These are phyloP conservation scores for Plenodomus lindquistii DNA, from an alignment of 2,329 filamentous ascomycete species.

Conservation along the genomic window DNA sequence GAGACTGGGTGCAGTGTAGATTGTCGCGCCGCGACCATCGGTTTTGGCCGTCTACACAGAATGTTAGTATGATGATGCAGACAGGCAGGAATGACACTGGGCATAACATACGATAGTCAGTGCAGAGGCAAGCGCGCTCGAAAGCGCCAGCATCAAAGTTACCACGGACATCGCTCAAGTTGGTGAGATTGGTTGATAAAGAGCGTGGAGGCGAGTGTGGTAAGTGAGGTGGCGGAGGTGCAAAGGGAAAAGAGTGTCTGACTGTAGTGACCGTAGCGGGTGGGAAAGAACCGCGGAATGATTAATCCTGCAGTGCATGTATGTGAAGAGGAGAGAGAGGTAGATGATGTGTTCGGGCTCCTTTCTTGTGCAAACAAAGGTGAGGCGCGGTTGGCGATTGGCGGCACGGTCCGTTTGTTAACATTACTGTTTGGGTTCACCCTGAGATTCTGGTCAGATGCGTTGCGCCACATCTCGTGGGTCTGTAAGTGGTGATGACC, in stretches of 20 bases:
- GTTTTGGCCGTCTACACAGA: neutral
- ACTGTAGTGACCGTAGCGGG: too few species aligned
- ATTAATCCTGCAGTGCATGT: too few species aligned
- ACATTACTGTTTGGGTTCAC: neutral
- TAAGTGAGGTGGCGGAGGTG: neutral
- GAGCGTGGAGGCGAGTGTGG: neutral
- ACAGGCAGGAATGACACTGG: neutral
- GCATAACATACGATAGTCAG: neutral
- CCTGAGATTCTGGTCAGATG: too few species aligned
- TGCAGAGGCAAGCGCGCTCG: neutral
- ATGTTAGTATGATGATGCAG: neutral
- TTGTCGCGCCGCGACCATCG: constrained; percentile 15
- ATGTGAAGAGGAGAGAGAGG: too few species aligned
- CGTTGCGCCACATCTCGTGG: neutral
- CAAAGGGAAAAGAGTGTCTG: neutral
- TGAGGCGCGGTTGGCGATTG: neutral
- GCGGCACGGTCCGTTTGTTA: neutral
- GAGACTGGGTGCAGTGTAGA: constrained; percentile 9
- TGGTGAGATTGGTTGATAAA: neutral
- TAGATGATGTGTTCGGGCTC: neutral
- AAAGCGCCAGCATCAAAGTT: neutral
- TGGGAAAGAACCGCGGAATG: too few species aligned
- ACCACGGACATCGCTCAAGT: neutral
- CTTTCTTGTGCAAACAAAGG: neutral
- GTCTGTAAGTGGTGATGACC: neutral